Evolutionary conservation across 176 grass and related monocot species (phyloP), one percentile per base, ranked within the genome.

Genomic region (Oryza officinalis): DNA sequence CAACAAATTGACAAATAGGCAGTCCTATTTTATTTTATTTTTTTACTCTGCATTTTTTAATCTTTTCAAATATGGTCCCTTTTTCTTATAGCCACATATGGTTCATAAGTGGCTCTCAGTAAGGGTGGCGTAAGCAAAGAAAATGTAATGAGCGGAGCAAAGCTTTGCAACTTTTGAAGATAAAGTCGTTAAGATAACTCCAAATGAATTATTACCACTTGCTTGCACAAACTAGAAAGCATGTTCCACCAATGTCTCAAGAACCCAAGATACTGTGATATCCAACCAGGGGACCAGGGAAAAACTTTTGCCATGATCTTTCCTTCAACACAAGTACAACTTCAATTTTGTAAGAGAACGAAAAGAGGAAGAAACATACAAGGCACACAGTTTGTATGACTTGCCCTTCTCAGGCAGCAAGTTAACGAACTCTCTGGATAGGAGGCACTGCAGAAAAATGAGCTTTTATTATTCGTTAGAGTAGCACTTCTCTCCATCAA

Each of bases 381-480:
- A 69, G 27, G 63, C 76, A 31, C 76, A 30, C 46, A 11, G 57
- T 50, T 89, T 69, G 69, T 67, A 69, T 70, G 49, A 69, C 28
- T 50, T 50, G 69, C 8, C 71, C 69, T 81, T 22, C 76, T 76
- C 33, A 81, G 38, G 20, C 63, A 54, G 18, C 32, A 46, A 67
- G 80, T 28, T 7, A 35, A 68, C 14, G 6, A 35, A 44, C 45
- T 30, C 38, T 61, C 49, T 22, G 35, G 26, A 69, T 57, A 57
- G 49, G 68, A 37, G 37, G 54, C 61, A 46, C 46, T 63, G 63
- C 47, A 83, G 30, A 50, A 67, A 79, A 66, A n/a, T 47, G 79
- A 75, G 46, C 88, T 65, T 65, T 38, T 63, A 86, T 86, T 83
- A 86, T 90, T 90, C 74, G 44, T 86, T 75, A 90, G 80, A 87